These are phyloP conservation scores for Paracoccidioides lutzii DNA, from an alignment of 2,329 filamentous ascomycete genomes.

Conservation along the genomic window DNA sequence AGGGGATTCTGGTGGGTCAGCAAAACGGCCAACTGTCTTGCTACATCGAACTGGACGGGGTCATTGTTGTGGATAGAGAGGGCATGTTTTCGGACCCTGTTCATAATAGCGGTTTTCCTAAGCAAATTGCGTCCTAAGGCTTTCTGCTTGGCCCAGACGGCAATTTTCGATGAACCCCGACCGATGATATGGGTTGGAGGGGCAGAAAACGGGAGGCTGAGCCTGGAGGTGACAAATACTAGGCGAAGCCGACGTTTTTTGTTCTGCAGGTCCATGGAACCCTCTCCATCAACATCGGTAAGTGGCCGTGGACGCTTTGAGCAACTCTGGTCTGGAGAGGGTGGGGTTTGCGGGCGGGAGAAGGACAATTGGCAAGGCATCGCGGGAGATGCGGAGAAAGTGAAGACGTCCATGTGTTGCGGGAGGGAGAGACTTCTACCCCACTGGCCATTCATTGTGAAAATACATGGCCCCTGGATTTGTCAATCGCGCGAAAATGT, in stretches of 20 bases:
- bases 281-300: conserved; percentile 45
- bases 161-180: conserved; percentile 34
- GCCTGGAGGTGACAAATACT: conserved; percentile 51
- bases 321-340: conserved; percentile 2
- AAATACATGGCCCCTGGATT: not conserved
- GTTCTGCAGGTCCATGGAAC: conserved; percentile 39
- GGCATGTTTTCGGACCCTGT: conserved; percentile 23
- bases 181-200: conserved; percentile 58
- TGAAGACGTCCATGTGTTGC: conserved; percentile 16
- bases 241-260: conserved; percentile 56
- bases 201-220: conserved; percentile 55
- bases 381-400: conserved; percentile 19
- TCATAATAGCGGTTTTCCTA: conserved; percentile 33
- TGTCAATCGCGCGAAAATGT: not conserved
- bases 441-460: conserved; percentile 2
- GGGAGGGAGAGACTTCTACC: not conserved
- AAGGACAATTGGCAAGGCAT: conserved; percentile 24
- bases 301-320: conserved; percentile 36
- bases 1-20: not conserved
- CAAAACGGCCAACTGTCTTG: conserved; percentile 11
- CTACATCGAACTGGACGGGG: conserved; percentile 13
- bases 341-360: conserved; percentile 14
- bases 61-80: conserved; percentile 6
- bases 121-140: conserved; percentile 25
- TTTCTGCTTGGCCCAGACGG: conserved; percentile 32